A percentile compares a stretch with the other conserved stretches of the same genome.
These are phyloP conservation scores for apple (Malus domestica) DNA, from an alignment of 306 rosid genomes.

Conservation along the genomic window DNA sequence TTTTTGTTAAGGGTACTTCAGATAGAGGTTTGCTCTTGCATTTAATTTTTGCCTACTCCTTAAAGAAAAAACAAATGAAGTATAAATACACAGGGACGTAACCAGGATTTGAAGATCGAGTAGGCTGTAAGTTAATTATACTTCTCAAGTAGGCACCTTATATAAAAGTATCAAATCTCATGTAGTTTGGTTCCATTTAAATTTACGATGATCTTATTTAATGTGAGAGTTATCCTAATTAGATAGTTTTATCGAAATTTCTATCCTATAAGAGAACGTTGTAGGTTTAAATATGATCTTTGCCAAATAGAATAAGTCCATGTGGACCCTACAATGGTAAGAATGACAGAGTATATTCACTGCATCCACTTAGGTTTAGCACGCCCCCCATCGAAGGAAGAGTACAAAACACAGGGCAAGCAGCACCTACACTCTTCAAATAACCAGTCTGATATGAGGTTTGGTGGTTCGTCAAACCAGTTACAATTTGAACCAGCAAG, in stretches of 20 bases:
- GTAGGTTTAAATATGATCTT: neutral
- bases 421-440: no score
- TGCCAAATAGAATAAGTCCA: neutral
- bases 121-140: no score
- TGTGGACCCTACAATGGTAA: neutral
- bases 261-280: neutral
- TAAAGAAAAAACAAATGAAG: neutral
- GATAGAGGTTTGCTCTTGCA: neutral
- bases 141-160: neutral
- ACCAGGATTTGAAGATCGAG: no score
- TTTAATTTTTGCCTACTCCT: neutral
- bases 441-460: no score
- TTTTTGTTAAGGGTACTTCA: conserved; percentile 4
- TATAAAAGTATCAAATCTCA: neutral
- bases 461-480: no score
- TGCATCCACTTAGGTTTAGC: neutral
- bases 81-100: neutral
- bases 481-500: no score
- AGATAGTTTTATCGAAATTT: neutral
- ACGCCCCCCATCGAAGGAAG: neutral
- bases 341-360: neutral
- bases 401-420: no score
- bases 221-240: neutral
- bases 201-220: no score
- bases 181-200: neutral